These are phyloP conservation scores for Suillus alpinus DNA, from an alignment of 768 basidiomycete genomes.

Conservation along the genomic window DNA sequence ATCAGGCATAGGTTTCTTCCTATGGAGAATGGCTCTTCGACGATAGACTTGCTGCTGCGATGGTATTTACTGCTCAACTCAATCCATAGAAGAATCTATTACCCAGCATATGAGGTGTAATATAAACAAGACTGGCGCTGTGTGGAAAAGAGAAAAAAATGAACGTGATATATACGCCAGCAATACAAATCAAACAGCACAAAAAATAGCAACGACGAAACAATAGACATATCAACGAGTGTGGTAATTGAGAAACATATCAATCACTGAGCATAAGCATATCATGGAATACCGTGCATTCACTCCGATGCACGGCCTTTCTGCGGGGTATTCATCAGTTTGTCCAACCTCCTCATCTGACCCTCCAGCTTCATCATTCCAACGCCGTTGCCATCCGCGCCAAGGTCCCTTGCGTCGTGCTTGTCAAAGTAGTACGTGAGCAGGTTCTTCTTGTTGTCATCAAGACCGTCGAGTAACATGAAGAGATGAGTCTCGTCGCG, in stretches of 20 bases:
- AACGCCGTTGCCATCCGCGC: conserved; percentile 31
- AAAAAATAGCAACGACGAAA: background rate
- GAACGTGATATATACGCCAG: conserved; percentile 9
- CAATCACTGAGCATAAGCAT: background rate
- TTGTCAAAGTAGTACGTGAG: conserved; percentile 89
- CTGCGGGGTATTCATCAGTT: conserved; percentile 72
- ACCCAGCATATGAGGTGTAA: background rate
- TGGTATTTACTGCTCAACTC: background rate
- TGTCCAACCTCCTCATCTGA: conserved; percentile 79
- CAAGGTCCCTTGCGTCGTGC: conserved; percentile 64
- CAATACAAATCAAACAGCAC: conserved; percentile 2
- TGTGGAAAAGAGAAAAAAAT: background rate
- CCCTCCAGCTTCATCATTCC: conserved; percentile 73
- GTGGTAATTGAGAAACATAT: background rate
- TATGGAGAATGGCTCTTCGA: conserved; percentile 29
- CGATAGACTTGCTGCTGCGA: conserved; percentile 11
- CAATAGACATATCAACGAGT: background rate
- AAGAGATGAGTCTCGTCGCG: conserved; percentile 84
- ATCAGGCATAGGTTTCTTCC: conserved; percentile 55
- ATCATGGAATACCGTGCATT: background rate
- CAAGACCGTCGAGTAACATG: conserved; percentile 72
- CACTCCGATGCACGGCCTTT: conserved; percentile 21
- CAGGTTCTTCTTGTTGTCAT: conserved; percentile 90
- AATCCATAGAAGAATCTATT: background rate
- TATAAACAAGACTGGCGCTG: background rate